Base-by-base conservation (phyloP, 2,329 filamentous ascomycete genomes). In the Neopestalotiopsis clavispora region DNA sequence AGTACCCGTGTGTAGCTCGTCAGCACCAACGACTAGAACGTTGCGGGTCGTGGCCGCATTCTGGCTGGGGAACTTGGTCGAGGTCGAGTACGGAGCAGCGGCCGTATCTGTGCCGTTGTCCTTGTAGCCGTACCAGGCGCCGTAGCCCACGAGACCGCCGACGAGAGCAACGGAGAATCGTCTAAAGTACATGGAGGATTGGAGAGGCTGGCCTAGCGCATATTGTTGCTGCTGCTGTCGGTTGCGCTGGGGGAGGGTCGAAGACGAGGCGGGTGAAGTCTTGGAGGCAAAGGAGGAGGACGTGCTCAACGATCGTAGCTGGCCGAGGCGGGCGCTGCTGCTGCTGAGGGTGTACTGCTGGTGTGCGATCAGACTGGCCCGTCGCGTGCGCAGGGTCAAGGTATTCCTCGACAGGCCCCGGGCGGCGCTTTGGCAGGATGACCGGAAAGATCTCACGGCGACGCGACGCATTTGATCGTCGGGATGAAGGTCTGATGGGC, bases 1-100 rank as follows among this genome's bases (percentile, higher is more conserved):
- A 9, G 93, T 93, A 30, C 93, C 93, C 12, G 95, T 96, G 77
- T 95, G 95, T 64, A 99, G 89, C 79, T 97, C 91, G 78, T 97
- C 94, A 76, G 95, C 92, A 70, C 95, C 94, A 66, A 99, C 93
- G 57, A 98, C 90, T 30, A 98, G 86, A 23, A 97, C 93, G 73
- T 86, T 94, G 80, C 81, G 88, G 56, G 87, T 89, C 10, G 85
- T 82, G 38, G 82, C 76, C 30, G 81, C 83, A 75, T 81, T 81
- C 72, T 77, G 78, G 32, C 74, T 72, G 30, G 76, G 69, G 58
- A 75, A 71, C 57, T 76, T 77, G 67, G 79, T 73, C 12, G 82
- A 81, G 74, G 85, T 83, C 74, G 81, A 81, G 63, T 81, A 82
- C 34, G 13, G 59, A 67, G 82, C 75, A 30, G 77, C 77, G 68